These are phyloP conservation scores for Epichloe sibirici DNA, from an alignment of 2,329 filamentous ascomycete genomes.

Conservation along the genomic window DNA sequence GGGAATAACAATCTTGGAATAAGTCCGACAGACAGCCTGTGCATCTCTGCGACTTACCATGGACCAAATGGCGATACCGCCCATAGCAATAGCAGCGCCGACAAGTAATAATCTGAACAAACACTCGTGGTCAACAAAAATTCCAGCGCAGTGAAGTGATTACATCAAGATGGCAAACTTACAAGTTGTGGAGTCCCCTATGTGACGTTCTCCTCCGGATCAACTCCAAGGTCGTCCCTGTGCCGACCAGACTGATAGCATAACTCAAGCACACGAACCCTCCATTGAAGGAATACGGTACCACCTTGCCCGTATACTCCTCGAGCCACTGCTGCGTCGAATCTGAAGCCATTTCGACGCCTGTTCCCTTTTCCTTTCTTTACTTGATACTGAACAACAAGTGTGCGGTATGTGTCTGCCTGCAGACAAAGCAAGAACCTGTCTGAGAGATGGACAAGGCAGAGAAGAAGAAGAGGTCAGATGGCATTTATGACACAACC, in stretches of 20 bases:
- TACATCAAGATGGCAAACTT: conserved; percentile 13
- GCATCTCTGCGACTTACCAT: conserved; percentile 34
- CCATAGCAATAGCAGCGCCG: conserved; percentile 57
- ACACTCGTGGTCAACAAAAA: neutral
- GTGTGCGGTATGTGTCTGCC: neutral
- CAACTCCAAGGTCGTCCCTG: conserved; percentile 68
- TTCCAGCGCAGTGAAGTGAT: too few relatives aligned
- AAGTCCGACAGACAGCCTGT: too few relatives aligned
- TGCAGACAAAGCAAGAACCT: neutral
- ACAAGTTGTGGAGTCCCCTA: conserved; percentile 59
- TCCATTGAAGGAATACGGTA: conserved; percentile 37
- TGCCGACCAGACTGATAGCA: conserved; percentile 65
- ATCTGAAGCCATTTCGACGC: conserved; percentile 3
- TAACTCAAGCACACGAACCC: conserved; percentile 63
- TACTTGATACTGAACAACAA: neutral
- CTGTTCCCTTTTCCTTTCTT: neutral
- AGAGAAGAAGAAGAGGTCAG: neutral
- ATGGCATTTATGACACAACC: neutral
- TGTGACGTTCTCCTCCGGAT: conserved; percentile 63
- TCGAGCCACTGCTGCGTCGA: conserved; percentile 14
- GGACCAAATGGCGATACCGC: conserved; percentile 62
- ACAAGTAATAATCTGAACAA: conserved; percentile 46
- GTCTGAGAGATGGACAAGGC: neutral
- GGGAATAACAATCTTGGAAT: neutral
- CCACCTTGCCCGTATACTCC: conserved; percentile 31